Evolutionary conservation across 106 monocot genomes (phyloP).

Genomic region (Gastrodia elata): DNA sequence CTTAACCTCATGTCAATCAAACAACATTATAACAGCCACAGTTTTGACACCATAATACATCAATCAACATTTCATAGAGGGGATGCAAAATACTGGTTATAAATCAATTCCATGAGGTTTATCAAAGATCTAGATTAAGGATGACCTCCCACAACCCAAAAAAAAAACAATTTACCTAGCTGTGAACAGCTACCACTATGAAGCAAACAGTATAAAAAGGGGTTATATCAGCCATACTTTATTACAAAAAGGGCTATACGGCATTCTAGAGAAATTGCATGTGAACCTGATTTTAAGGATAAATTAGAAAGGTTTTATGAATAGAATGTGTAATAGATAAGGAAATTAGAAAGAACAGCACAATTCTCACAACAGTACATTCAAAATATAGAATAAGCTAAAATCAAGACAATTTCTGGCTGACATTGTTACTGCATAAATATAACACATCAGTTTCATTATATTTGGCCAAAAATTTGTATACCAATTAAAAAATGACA

Average conservation of each 20-base stretch:
- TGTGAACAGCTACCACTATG: neutral
- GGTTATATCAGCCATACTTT: neutral
- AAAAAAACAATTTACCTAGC: neutral
- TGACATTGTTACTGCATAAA: neutral
- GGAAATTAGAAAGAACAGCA: neutral
- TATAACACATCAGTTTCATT: neutral
- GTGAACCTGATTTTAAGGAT: neutral
- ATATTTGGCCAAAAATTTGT: neutral
- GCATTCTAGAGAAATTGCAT: neutral
- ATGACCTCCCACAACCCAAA: neutral
- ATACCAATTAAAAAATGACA: neutral
- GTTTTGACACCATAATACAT: neutral
- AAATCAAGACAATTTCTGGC: neutral
- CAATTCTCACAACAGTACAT: neutral
- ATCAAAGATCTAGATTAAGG: neutral
- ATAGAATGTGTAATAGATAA: too few relatives aligned
- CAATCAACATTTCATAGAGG: neutral
- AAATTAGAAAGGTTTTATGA: neutral
- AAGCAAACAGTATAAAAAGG: neutral
- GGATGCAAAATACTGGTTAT: neutral
- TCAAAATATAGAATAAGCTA: neutral
- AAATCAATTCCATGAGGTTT: neutral
- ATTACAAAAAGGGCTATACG: neutral
- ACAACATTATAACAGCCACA: neutral
- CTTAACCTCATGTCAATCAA: neutral